phyloP scores from a whole-genome alignment of 1,139 yeast genomes.

The Candida glucosophila region DNA sequence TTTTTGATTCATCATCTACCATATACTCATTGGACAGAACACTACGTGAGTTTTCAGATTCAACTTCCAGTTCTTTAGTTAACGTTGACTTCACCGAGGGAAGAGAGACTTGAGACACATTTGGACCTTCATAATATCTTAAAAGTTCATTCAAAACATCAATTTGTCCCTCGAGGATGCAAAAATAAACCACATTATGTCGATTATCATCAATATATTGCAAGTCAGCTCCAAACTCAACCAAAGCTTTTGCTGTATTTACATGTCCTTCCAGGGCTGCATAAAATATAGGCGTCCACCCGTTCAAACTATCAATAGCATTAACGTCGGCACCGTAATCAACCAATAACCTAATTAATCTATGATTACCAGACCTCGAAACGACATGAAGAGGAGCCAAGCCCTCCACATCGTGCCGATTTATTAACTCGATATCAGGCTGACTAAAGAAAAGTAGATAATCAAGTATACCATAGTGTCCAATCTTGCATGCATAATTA shows the following conservation, averaged over 20 bases:
- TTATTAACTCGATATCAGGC: slow-evolving; percentile 19
- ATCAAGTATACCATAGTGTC: slow-evolving; percentile 65
- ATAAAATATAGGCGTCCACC: slow-evolving; percentile 92
- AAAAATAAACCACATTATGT: slow-evolving; percentile 74
- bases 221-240: slow-evolving; percentile 65
- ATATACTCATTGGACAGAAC: slow-evolving; percentile 1
- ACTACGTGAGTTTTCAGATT: not conserved
- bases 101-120: slow-evolving; percentile 8
- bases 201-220: slow-evolving; percentile 78
- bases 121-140: slow-evolving; percentile 15
- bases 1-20: slow-evolving; percentile 27
- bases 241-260: slow-evolving; percentile 59
- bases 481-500: slow-evolving; percentile 83
- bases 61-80: slow-evolving; percentile 1
- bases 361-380: slow-evolving; percentile 73
- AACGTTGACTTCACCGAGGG: not conserved
- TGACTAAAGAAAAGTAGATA: slow-evolving; percentile 34
- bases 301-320: slow-evolving; percentile 72
- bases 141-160: slow-evolving; percentile 63
- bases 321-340: slow-evolving; percentile 73
- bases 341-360: slow-evolving; percentile 59
- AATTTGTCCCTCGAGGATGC: slow-evolving; percentile 91
- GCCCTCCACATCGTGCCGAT: slow-evolving; percentile 78
- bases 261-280: slow-evolving; percentile 83
- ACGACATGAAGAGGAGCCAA: slow-evolving; percentile 81